Conservation (phyloP, 345 rosid species). For the Eucalyptus dawsonii region DNA sequence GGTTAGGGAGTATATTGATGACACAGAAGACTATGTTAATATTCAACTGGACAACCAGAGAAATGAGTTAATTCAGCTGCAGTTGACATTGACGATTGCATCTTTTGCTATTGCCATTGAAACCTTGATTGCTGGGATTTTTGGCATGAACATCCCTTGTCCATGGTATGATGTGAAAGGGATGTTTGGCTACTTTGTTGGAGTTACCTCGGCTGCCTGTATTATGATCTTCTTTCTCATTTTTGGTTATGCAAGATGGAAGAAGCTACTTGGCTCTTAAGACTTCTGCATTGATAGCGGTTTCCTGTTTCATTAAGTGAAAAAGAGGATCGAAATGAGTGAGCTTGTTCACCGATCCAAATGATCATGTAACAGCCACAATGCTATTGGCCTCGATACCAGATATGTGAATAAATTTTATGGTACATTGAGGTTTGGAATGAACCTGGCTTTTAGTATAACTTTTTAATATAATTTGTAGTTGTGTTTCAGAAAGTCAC, state of each 20-base stretch:
- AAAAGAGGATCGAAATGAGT: background rate
- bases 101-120: slow-evolving; percentile 63
- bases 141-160: slow-evolving; percentile 82
- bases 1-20: slow-evolving; percentile 94
- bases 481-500: background rate
- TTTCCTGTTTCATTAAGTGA: background rate
- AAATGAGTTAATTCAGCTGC: slow-evolving; percentile 83
- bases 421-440: background rate
- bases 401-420: background rate
- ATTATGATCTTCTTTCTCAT: slow-evolving; percentile 54
- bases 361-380: background rate
- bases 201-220: slow-evolving; percentile 26
- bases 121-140: slow-evolving; percentile 47
- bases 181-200: slow-evolving; percentile 48
- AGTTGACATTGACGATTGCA: slow-evolving; percentile 66
- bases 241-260: slow-evolving; percentile 90
- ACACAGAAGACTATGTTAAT: slow-evolving; percentile 90
- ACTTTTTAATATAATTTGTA: background rate
- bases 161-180: slow-evolving; percentile 13
- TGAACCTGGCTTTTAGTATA: background rate
- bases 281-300: background rate
- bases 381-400: background rate
- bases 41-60: slow-evolving; percentile 88
- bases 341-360: background rate
- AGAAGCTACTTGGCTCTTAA: slow-evolving; percentile 75